Base-by-base conservation (phyloP, 1,284 basidiomycete genomes). In the Microbotryomycetes sp. region DNA sequence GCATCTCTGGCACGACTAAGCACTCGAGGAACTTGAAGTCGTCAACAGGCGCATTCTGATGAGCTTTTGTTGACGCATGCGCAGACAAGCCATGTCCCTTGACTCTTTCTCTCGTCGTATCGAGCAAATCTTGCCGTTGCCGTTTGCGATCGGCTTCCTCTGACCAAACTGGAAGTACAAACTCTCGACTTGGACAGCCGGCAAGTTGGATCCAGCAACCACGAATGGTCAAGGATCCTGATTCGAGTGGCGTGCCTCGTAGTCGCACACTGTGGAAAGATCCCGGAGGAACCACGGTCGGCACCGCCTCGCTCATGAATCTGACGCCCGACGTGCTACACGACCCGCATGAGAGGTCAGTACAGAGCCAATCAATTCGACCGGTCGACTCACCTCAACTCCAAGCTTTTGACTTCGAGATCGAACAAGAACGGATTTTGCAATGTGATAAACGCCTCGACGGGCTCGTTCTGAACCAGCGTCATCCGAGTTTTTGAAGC, bases 391-490 rank as follows among this genome's bases (percentile, higher is more conserved):
- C 70, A 92, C 92, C 90, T 87, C 9, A 97, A 79, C 12, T 84
- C 82, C 31, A 97, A 73, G 65, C 83, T 85, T 19, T 89, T 84
- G 28, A 97, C 75, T 63, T 96, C 90, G 12, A 98, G 80, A 63
- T 92, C 89, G 74, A 97, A 92, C 1, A 88, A 82, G 72, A 88
- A 94, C 0, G 91, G 89, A 73, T 98, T 98, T 63, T 85, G 83
- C n/a, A 98, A 77, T 12, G 87, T 87, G 30, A 97, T 80, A 29
- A 86, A 80, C 66, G 97, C 82, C 68, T 94, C 89, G 22, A 92
- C 79, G 3, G 77, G 75, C 75, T 98, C 94, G 66, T 87, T 87
- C 73, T 89, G 87, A 2, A 94, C 87, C 4, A 92, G 81, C 6
- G 56, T 55, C 12, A 59, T 58, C 16, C 59, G 59, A 1, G 81